These are phyloP conservation scores for Suillus cothurnatus DNA, from an alignment of 768 basidiomycete species.

Conservation along the genomic window DNA sequence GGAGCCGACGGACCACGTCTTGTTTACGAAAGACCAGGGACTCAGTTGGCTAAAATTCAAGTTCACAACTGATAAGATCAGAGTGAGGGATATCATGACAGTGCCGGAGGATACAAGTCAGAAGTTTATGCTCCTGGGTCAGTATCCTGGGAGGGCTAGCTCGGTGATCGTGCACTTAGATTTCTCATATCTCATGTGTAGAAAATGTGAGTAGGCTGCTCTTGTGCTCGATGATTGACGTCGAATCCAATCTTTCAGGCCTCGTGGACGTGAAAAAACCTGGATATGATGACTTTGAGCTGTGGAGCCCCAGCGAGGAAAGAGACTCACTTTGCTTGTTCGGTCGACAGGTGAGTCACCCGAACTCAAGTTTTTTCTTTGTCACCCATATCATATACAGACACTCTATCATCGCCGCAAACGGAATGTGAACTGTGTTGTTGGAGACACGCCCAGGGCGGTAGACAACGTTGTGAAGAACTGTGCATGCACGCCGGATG, in stretches of 20 bases:
- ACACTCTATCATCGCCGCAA: slow-evolving; percentile 89
- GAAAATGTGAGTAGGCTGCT: slow-evolving; percentile 61
- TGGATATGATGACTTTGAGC: slow-evolving; percentile 88
- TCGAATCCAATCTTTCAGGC: slow-evolving; percentile 47
- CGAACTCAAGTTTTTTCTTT: background rate
- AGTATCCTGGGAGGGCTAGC: slow-evolving; percentile 44
- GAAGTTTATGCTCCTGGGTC: slow-evolving; percentile 85
- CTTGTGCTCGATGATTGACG: background rate
- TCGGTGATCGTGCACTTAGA: slow-evolving; percentile 80
- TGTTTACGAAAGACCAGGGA: slow-evolving; percentile 92
- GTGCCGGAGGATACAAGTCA: slow-evolving; percentile 89
- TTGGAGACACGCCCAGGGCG: slow-evolving; percentile 68
- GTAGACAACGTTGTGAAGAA: slow-evolving; percentile 59
- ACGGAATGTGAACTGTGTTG: slow-evolving; percentile 77
- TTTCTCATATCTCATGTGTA: slow-evolving; percentile 75
- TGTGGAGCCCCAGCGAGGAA: slow-evolving; percentile 94
- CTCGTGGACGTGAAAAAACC: slow-evolving; percentile 68
- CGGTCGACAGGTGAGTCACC: slow-evolving; percentile 71
- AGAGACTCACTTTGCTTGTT: slow-evolving; percentile 89
- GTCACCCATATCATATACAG: slow-evolving; percentile 39
- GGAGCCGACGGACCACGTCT: slow-evolving; percentile 82
- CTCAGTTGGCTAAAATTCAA: slow-evolving; percentile 84
- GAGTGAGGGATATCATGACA: slow-evolving; percentile 79
- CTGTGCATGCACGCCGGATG: slow-evolving; percentile 70
- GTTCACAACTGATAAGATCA: slow-evolving; percentile 70